Evolutionary conservation across 139 green algal genomes (phyloP).

Genomic region (Haematococcus sp.): DNA sequence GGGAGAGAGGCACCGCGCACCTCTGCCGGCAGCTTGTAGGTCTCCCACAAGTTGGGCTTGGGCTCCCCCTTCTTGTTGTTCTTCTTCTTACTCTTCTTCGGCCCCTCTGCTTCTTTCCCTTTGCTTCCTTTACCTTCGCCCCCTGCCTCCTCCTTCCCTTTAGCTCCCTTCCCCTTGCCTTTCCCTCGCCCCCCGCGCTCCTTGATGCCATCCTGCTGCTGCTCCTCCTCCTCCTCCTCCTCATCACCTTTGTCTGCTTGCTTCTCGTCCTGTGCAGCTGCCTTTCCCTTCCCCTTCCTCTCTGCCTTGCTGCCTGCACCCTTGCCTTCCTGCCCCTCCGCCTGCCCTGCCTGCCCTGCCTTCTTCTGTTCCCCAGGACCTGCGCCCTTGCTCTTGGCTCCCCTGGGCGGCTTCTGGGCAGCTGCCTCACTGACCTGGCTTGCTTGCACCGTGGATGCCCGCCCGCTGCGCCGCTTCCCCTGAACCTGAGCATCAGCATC

Average conservation of each 20-base stretch:
- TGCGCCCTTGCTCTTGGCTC: too few relatives aligned
- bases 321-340: neutral
- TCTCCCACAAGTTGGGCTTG: slow-evolving; percentile 3
- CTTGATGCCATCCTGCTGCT: neutral
- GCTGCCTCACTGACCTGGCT: too few relatives aligned
- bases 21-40: slow-evolving; percentile 1
- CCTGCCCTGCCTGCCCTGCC: neutral
- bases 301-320: too few relatives aligned
- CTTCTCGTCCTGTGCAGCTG: neutral
- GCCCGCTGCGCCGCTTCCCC: too few relatives aligned
- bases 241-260: neutral
- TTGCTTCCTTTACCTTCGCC: too few relatives aligned
- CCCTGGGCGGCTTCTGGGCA: too few relatives aligned
- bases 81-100: neutral
- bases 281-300: neutral
- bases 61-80: neutral
- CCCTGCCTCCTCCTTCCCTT: neutral
- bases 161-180: neutral
- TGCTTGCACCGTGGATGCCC: too few relatives aligned
- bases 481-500: too few relatives aligned
- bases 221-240: neutral
- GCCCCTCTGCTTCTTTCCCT: too few relatives aligned
- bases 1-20: neutral
- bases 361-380: too few relatives aligned
- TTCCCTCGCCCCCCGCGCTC: neutral